phyloP scores from a whole-genome alignment of 75 land plant genomes.

The Pinus albicaulis region DNA sequence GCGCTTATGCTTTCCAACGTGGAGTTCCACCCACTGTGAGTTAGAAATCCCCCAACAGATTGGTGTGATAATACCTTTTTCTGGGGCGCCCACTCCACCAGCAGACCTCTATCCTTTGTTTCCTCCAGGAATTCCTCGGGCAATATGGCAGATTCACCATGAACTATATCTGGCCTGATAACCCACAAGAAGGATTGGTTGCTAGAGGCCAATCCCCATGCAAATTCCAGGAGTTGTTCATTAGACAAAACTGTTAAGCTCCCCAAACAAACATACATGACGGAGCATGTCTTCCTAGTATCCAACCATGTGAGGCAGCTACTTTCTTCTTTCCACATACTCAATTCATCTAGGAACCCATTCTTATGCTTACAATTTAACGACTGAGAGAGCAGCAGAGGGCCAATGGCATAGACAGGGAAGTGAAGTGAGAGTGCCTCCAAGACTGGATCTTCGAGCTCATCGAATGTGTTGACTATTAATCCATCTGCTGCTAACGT shows the following conservation, averaged over 20 bases:
- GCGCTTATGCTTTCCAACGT: conserved; percentile 44
- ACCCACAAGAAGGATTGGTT: conserved; percentile 44
- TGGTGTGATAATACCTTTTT: conserved; percentile 51
- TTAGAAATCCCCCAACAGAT: conserved; percentile 59
- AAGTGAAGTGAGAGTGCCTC: not conserved
- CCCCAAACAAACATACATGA: conserved; percentile 44
- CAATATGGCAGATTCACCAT: conserved; percentile 17
- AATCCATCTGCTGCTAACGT: not conserved
- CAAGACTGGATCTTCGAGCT: conserved; percentile 13
- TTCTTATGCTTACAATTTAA: not conserved
- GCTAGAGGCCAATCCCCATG: conserved; percentile 8
- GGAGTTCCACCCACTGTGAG: conserved; percentile 92
- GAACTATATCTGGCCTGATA: conserved; percentile 5
- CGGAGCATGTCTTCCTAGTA: conserved; percentile 19
- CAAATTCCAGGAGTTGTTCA: conserved; percentile 31
- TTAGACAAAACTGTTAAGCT: conserved; percentile 7
- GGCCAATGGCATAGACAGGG: conserved; percentile 10
- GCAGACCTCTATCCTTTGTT: conserved; percentile 28
- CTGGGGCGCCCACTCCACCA: conserved; percentile 78
- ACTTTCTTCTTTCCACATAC: not conserved
- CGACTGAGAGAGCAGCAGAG: not conserved
- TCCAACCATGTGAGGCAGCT: conserved; percentile 42
- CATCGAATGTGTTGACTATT: conserved; percentile 12
- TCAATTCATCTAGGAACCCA: conserved; percentile 4
- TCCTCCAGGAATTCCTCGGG: conserved; percentile 18